Conservation (phyloP, 1,139 yeast genomes). For the Hansenula sp. region DNA sequence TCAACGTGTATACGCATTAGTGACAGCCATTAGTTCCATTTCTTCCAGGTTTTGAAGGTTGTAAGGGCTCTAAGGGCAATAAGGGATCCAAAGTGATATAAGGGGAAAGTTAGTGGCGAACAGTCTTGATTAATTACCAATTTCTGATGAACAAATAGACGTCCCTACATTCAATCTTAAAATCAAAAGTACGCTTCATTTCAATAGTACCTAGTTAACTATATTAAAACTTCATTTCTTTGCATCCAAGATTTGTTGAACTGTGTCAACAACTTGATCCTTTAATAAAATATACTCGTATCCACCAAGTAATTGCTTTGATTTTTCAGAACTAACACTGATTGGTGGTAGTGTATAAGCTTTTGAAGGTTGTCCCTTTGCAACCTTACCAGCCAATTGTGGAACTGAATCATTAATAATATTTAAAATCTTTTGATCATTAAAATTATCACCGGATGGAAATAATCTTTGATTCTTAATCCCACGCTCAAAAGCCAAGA, state of each 20-base stretch:
- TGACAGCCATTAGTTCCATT: too few relatives aligned
- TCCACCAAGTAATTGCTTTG: constrained; percentile 7
- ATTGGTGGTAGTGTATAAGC: background rate
- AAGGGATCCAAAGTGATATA: too few relatives aligned
- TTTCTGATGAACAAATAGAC: too few relatives aligned
- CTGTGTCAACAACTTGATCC: constrained; percentile 1
- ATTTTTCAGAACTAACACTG: background rate
- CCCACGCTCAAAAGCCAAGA: constrained; percentile 31
- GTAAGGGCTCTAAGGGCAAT: too few relatives aligned
- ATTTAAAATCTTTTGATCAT: constrained; percentile 26
- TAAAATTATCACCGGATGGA: constrained; percentile 7
- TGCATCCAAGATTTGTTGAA: background rate
- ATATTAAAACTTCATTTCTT: background rate
- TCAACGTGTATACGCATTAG: too few relatives aligned
- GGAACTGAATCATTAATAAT: constrained; percentile 21
- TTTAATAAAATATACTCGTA: background rate
- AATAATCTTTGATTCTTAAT: constrained; percentile 31
- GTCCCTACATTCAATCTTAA: too few relatives aligned
- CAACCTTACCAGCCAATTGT: constrained; percentile 1
- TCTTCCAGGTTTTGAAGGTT: too few relatives aligned
- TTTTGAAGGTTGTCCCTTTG: constrained; percentile 1
- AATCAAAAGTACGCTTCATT: too few relatives aligned
- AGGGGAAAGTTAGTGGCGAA: too few relatives aligned
- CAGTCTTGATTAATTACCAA: too few relatives aligned
- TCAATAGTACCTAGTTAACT: too few relatives aligned